phyloP scores from a whole-genome alignment of 2,329 filamentous ascomycete species.

The Pseudogymnoascus sp. region DNA sequence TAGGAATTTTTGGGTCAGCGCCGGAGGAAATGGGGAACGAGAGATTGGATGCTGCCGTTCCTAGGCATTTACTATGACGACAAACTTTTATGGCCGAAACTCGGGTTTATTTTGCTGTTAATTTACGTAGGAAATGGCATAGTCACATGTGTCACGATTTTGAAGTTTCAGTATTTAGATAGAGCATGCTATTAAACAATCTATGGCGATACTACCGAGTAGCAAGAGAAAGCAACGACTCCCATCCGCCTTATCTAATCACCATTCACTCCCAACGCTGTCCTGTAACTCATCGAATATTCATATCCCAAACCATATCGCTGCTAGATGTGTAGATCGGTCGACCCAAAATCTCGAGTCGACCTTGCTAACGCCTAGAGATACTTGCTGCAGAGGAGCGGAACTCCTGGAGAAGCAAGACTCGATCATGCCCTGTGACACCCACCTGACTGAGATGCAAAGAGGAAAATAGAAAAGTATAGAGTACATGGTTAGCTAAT shows the following conservation, averaged over 20 bases:
- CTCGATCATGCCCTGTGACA: conserved; percentile 7
- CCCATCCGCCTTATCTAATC: conserved; percentile 3
- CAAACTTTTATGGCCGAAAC: background rate
- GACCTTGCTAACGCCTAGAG: background rate
- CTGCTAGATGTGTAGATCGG: background rate
- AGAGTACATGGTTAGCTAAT: conserved; percentile 48
- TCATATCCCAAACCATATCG: conserved; percentile 7
- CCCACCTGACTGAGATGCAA: conserved; percentile 10
- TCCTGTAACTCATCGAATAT: conserved; percentile 5
- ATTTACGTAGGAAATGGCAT: background rate
- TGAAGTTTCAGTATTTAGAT: background rate
- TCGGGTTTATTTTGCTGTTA: background rate
- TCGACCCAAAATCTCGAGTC: background rate
- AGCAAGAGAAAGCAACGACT: conserved; percentile 5
- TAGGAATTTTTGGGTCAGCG: background rate
- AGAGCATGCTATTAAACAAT: conserved; percentile 7
- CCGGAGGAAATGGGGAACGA: background rate
- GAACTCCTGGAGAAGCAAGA: background rate
- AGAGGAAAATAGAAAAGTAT: conserved; percentile 19
- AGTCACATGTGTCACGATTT: background rate
- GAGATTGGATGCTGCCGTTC: conserved; percentile 1
- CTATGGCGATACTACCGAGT: conserved; percentile 1
- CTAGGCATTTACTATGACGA: background rate
- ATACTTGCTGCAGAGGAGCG: conserved; percentile 1
- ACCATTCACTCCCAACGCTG: conserved; percentile 5